Evolutionary conservation across 805 yeast genomes (phyloP), one percentile per base, ranked within the genome.

Genomic region (Osmozyma mogii): DNA sequence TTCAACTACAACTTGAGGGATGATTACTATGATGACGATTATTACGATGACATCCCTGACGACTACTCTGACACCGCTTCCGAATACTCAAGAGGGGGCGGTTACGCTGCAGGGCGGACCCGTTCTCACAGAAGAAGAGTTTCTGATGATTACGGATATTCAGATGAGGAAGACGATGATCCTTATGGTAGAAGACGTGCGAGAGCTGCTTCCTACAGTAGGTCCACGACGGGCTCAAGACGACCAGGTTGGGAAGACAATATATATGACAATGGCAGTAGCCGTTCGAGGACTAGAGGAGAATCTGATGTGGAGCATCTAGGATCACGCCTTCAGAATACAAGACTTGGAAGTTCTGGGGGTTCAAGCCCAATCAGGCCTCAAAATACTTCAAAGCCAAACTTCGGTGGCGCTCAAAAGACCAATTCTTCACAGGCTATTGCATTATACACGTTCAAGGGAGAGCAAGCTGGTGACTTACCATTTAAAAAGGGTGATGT

Each of bases 401-500:
- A 54, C 37, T 60, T 61, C 37, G 62, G 71, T 30, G 48, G 53
- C 4, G 47, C 47, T 17, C 41, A 51, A 18, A 58, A 54, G 27
- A 29, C 66, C 10, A 55, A 53, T 24, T 68, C 80, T 4, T 78
- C 75, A 41, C 88, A 85, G 54, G 98, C 96, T 1, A 79, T 85
- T 36, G 98, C 98, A 0, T 64, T 87, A 41, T 89, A 72, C 58
- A 69, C 87, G 3, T 89, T 92, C 55, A 81, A 78, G 29, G 97
- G 96, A 16, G 95, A 88, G 55, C 94, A 89, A 58, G 52, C 69
- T n/a, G 96, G 96, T 5, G 98, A 92, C 55, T 67, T 92, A 47
- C 73, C 94, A 4, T 92, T 92, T 68, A 78, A 75, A 43, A 92
- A 92, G 64, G 98, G 98, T 32, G 98, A 92, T 54, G 81, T 84